Percentiles rank a stretch among this genome's conserved stretches.
phyloP scores from a whole-genome alignment of 805 yeast species.

The Lipomyces anomalus region DNA sequence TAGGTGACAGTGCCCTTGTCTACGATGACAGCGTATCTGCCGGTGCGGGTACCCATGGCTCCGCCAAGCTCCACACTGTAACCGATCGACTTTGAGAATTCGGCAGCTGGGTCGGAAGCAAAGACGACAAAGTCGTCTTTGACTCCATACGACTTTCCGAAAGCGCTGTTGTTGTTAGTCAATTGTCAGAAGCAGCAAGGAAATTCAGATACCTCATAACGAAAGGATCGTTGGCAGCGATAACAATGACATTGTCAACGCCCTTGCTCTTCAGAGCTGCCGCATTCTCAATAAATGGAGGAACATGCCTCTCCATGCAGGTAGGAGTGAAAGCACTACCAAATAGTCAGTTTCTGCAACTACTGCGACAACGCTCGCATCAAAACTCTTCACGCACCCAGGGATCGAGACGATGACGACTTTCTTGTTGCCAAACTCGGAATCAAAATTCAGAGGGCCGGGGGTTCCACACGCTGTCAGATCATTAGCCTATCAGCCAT shows the following conservation, averaged over 20 bases:
- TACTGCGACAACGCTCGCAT: background rate
- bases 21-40: constrained; percentile 68
- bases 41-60: constrained; percentile 55
- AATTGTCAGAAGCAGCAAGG: background rate
- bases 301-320: constrained; percentile 66
- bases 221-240: constrained; percentile 67
- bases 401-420: constrained; percentile 72
- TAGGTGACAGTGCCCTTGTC: constrained; percentile 51
- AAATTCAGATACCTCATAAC: constrained; percentile 39
- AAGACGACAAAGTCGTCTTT: constrained; percentile 43
- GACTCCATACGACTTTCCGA: constrained; percentile 49
- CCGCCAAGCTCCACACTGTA: constrained; percentile 50
- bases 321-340: constrained; percentile 75
- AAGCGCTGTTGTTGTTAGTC: constrained; percentile 39
- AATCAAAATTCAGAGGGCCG: constrained; percentile 32
- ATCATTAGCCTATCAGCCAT: background rate
- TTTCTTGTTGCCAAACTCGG: constrained; percentile 41
- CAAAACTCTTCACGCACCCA: constrained; percentile 36
- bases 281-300: constrained; percentile 52
- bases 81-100: constrained; percentile 56
- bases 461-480: constrained; percentile 38
- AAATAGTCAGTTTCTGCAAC: background rate
- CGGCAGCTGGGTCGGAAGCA: constrained; percentile 61
- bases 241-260: constrained; percentile 56
- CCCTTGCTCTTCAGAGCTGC: constrained; percentile 52